A percentile compares a stretch with the other conserved stretches of the same genome.
phyloP scores from a whole-genome alignment of 2,329 filamentous ascomycete genomes.

The Knoxdaviesia capensis region DNA sequence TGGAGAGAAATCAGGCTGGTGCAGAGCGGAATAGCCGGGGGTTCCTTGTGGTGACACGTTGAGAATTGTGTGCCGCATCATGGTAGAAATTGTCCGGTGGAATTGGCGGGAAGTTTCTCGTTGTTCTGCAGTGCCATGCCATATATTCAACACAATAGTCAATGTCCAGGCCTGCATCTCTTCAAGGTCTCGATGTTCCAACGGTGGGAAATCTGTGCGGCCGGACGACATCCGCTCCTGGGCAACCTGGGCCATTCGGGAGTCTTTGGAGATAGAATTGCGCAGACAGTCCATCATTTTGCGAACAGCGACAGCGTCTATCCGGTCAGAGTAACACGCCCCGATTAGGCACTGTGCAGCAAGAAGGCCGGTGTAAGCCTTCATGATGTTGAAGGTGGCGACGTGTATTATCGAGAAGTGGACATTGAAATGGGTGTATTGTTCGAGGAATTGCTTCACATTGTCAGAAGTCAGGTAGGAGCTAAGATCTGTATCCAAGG shows the following conservation, averaged over 20 bases:
- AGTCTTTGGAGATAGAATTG: background rate
- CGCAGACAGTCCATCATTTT: constrained; percentile 47
- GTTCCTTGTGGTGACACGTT: background rate
- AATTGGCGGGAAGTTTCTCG: constrained; percentile 40
- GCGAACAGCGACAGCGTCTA: constrained; percentile 39
- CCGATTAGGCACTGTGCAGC: constrained; percentile 54
- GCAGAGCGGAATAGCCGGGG: constrained; percentile 32
- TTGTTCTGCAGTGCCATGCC: constrained; percentile 50
- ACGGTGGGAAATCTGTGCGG: too few relatives aligned
- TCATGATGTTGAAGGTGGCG: constrained; percentile 46
- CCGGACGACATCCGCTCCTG: too few relatives aligned
- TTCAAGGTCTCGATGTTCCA: constrained; percentile 26
- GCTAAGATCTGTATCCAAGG: constrained; percentile 30
- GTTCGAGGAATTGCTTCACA: constrained; percentile 48
- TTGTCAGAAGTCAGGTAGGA: constrained; percentile 46
- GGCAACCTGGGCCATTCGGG: background rate
- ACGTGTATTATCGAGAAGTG: constrained; percentile 57
- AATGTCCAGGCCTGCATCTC: constrained; percentile 48
- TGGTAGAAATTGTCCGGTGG: constrained; percentile 32
- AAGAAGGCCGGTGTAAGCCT: constrained; percentile 45
- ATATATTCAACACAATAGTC: constrained; percentile 40
- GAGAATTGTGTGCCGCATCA: constrained; percentile 27
- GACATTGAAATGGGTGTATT: constrained; percentile 52
- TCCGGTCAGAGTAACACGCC: constrained; percentile 50
- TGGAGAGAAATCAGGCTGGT: constrained; percentile 30